Conservation (phyloP, 257 asterid species). For the Gardenia jasminoides region DNA sequence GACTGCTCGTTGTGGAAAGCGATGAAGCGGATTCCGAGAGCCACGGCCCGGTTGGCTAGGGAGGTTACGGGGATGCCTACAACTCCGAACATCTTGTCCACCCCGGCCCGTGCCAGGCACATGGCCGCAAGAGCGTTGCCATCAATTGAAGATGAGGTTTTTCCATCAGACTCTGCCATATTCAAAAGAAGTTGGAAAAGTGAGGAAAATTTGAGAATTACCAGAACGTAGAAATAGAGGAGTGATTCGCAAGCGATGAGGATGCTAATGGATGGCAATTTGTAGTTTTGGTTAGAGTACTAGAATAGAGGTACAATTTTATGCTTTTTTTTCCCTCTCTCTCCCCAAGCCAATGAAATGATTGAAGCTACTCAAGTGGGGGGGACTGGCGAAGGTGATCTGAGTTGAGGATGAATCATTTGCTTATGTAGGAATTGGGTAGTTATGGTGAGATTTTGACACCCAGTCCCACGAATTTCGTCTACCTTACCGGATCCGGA, state of each 20-base stretch:
- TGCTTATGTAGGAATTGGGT: too few species aligned
- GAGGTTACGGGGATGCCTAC: conserved; percentile 91
- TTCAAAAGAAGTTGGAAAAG: background rate
- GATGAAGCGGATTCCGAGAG: conserved; percentile 76
- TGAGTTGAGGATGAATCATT: too few species aligned
- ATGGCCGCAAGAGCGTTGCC: conserved; percentile 71
- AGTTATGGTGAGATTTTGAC: too few species aligned
- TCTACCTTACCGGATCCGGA: too few species aligned
- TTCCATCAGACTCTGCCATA: conserved; percentile 44
- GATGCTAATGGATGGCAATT: background rate
- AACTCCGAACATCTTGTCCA: conserved; percentile 77
- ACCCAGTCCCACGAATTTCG: too few species aligned
- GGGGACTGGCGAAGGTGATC: background rate
- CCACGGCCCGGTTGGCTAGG: conserved; percentile 70
- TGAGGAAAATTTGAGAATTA: too few species aligned
- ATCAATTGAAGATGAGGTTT: conserved; percentile 34
- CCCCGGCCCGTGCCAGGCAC: conserved; percentile 69
- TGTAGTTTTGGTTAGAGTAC: background rate
- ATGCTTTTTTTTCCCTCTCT: too few species aligned
- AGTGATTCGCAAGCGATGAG: background rate
- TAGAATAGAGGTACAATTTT: background rate
- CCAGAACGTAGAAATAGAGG: background rate
- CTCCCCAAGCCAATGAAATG: too few species aligned
- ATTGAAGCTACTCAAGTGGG: background rate
- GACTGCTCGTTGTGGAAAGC: conserved; percentile 97